Base-by-base conservation (phyloP, 441 rosid species). In the Kokia cookei region DNA sequence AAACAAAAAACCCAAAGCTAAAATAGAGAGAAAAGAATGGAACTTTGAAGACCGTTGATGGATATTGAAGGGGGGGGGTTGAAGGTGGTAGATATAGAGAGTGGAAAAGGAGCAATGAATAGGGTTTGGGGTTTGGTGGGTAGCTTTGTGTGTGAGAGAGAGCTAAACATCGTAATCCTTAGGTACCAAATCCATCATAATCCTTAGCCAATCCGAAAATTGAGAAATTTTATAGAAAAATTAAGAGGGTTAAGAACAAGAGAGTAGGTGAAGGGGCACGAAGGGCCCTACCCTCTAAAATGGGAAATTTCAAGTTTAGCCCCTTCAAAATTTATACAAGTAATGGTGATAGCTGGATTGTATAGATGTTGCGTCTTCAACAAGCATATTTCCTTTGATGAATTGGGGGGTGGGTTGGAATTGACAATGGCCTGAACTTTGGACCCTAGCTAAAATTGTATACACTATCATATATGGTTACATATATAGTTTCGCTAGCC, bases 161-260 rank as follows among this genome's bases (percentile, higher is more conserved):
- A 79, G 96, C 88, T 89, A 78, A 29, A 83, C 91, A 90, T 94
- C 94, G 82, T 81, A 88, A 87, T 92, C 98, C 71, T 69, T 69
- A 83, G 86, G 86, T 76, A 81, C 96, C 83, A 83, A 78, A 82
- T 80, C 81, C 78, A 80, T 80, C 85, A 71, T 79, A 84, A 84
- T 17, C 68, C 74, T 72, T 76, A 69, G 35, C 74, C 76, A 81
- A 71, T 69, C 76, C 77, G 45, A 82, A 74, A 76, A 72, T 42
- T 73, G 37, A 32, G 37, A 32, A 32, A 32, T 32, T 32, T 32
- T 4, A 32, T 4, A 32, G 1, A 32, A 32, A 32, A 32, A 32
- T 32, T 32, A 32, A 32, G 6, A 32, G 37, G 6, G 37, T 32
- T 19, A 19, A 19, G 22, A 19, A 19, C 22, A 19, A 19, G 22